phyloP scores from a whole-genome alignment of 2,329 filamentous ascomycete genomes.

The Catunica adiposa region DNA sequence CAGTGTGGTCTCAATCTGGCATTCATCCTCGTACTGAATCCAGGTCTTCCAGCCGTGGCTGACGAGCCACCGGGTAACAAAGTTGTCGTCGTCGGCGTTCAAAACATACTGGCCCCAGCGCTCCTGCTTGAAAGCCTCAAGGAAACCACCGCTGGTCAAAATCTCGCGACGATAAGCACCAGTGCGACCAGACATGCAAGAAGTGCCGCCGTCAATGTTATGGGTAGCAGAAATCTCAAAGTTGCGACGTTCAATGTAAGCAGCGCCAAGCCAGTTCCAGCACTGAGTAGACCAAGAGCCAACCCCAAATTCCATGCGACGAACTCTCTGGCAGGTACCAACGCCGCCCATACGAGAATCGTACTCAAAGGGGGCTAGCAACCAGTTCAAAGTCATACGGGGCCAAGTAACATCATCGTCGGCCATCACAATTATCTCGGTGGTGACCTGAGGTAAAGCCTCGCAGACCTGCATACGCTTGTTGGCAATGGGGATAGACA shows the following conservation, averaged over 20 bases:
- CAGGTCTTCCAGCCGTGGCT: slow-evolving; percentile 84
- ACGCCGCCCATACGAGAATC: slow-evolving; percentile 68
- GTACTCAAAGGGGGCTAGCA: slow-evolving; percentile 76
- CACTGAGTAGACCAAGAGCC: slow-evolving; percentile 36
- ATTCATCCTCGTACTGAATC: slow-evolving; percentile 84
- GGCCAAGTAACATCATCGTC: slow-evolving; percentile 96
- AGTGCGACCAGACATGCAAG: slow-evolving; percentile 87
- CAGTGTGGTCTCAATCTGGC: slow-evolving; percentile 81
- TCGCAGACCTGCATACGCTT: slow-evolving; percentile 88
- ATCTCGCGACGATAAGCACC: slow-evolving; percentile 85
- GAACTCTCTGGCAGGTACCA: slow-evolving; percentile 76
- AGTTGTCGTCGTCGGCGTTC: slow-evolving; percentile 96
- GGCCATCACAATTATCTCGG: slow-evolving; percentile 75
- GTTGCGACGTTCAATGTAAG: slow-evolving; percentile 85
- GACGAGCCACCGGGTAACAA: slow-evolving; percentile 91
- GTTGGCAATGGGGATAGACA: slow-evolving; percentile 73
- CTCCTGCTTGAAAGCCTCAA: slow-evolving; percentile 79
- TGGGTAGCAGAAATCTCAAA: slow-evolving; percentile 95
- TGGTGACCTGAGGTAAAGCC: slow-evolving; percentile 71
- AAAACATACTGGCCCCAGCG: slow-evolving; percentile 77
- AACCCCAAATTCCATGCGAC: slow-evolving; percentile 46
- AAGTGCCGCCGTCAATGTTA: slow-evolving; percentile 87
- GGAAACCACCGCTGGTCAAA: slow-evolving; percentile 68
- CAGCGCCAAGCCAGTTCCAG: slow-evolving; percentile 80
- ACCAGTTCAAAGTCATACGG: slow-evolving; percentile 69